Conservation (phyloP, 176 grass and related monocot genomes). For the Microstegium vimineum region DNA sequence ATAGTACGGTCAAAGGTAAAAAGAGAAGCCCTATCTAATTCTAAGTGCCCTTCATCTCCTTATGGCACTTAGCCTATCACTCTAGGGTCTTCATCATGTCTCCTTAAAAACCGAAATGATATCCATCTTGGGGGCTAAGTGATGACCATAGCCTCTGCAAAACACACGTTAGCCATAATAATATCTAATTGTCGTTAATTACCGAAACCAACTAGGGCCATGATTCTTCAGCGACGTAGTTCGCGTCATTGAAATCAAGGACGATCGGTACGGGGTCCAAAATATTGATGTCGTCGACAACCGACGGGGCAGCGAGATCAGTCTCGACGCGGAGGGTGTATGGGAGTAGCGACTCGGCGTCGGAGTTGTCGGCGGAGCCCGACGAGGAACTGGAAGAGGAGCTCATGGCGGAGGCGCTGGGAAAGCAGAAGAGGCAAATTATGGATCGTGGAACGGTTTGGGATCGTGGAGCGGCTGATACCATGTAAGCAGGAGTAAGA, state of each 20-base stretch:
- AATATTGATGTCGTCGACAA: background rate
- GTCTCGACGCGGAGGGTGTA: background rate
- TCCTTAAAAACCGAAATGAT: too few species aligned
- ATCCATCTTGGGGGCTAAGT: too few species aligned
- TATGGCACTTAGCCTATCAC: too few species aligned
- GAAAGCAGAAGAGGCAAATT: background rate
- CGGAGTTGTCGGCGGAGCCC: background rate
- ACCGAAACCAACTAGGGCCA: too few species aligned
- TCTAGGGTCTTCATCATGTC: too few species aligned
- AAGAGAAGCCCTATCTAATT: too few species aligned
- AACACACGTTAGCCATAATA: too few species aligned
- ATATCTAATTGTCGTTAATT: too few species aligned
- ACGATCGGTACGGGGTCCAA: background rate
- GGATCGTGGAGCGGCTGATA: background rate
- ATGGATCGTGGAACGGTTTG: too few species aligned
- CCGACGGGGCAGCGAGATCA: fast-evolving
- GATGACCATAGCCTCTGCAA: too few species aligned
- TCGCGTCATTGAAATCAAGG: background rate
- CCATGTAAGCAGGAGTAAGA: background rate
- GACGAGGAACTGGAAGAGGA: background rate
- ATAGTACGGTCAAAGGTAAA: too few species aligned
- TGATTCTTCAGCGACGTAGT: background rate
- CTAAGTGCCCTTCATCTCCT: too few species aligned
- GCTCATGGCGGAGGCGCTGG: background rate
- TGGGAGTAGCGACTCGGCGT: background rate